Evolutionary conservation across 2,329 filamentous ascomycete genomes (phyloP), one percentile per base, ranked within the genome.

Genomic region (Immersiporthe knoxdaviesiana): DNA sequence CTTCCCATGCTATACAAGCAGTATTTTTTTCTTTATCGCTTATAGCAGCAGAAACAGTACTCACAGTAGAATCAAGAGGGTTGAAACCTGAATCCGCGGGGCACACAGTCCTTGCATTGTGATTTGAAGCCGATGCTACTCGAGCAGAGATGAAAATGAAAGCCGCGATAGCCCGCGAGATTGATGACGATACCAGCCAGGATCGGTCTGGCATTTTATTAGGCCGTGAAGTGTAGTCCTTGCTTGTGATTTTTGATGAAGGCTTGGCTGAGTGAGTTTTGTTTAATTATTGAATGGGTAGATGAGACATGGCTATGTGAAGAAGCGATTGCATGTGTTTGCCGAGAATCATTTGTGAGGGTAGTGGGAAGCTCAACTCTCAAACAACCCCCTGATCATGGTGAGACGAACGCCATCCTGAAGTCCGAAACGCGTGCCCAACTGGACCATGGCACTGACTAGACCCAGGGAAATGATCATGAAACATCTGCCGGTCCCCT

Each of bases 331-430:
- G 30, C 24, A n/a, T 18, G 52, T 56, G 24, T 16, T 52, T 5
- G 7, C 27, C 14, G 52, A 56, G 14, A 27, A 32, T 56, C 27
- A 18, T 18, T 6, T 56, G 14, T 16, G 24, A 56, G 52, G 27
- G 4, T 2, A 10, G 6, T 6, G 24, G 16, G 14, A 32, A 16
- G 4, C 4, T 56, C 24, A 14, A 56, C 52, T 30, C 12, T 18
- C 52, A 30, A 32, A 16, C 24, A 30, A 16, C 52, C 52, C 52
- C 52, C 52, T 56, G 44, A 47, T 47, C 16, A 18, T 56, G 24
- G 47, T 52, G 50, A 54, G 50, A 54, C 50, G 50, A 54, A 54
- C 52, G 14, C 52, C 44, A 47, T 47, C 44, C 44, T n/a, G 44
- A 47, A 21, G 14, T 32, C 52, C 27, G 52, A 56, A 56, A 56